Percentiles rank a stretch among this genome's conserved stretches.
Conservation (phyloP, 208 protist genomes). For the Wallacemonas sp. region DNA sequence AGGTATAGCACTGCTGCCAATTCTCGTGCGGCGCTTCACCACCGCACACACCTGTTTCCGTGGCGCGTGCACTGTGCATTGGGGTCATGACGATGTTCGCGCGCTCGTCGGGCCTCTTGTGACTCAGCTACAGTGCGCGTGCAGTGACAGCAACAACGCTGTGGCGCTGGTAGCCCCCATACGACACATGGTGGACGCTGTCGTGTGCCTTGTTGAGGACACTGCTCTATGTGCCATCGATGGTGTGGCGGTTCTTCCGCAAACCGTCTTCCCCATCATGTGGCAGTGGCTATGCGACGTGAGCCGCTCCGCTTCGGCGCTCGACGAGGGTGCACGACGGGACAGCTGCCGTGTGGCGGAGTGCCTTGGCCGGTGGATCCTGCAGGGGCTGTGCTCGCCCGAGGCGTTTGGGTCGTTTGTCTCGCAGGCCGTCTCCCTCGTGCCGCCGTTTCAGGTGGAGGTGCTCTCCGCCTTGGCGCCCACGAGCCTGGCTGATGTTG, state of each 20-base stretch:
- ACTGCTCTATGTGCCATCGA: too few species aligned
- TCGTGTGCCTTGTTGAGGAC: background rate
- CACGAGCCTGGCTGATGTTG: constrained; percentile 14
- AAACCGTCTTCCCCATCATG: background rate
- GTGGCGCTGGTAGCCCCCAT: background rate
- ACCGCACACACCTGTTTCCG: background rate
- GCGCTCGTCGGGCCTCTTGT: constrained; percentile 13
- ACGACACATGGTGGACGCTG: background rate
- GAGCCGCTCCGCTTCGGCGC: background rate
- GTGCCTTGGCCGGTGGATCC: background rate
- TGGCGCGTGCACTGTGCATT: background rate
- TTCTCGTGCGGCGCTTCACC: constrained; percentile 20
- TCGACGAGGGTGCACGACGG: background rate
- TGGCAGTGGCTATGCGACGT: background rate
- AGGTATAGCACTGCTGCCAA: constrained; percentile 28
- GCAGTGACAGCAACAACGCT: too few species aligned
- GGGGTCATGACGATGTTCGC: background rate
- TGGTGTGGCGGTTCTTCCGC: background rate
- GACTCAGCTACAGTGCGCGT: constrained; percentile 5
- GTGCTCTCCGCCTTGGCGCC: constrained; percentile 19
- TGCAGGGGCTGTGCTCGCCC: background rate
- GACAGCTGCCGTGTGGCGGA: background rate
- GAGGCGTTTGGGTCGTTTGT: background rate
- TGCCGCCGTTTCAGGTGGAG: constrained; percentile 22
- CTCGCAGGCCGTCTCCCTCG: background rate